Evolutionary conservation across 768 basidiomycete species (phyloP).

Genomic region (Chiua virens): DNA sequence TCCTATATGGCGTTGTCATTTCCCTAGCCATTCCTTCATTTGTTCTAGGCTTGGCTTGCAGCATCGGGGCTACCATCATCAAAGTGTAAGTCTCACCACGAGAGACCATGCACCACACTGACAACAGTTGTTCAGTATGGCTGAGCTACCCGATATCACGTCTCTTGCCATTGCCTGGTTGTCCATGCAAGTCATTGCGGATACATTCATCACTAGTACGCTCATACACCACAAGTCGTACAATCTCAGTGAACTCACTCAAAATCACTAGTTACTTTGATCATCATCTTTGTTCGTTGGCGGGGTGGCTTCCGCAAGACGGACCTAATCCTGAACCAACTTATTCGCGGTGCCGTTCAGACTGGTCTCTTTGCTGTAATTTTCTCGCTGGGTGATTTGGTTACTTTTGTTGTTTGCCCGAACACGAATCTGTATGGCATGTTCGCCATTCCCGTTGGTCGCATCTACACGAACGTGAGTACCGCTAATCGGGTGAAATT

Average conservation of each 20-base stretch:
- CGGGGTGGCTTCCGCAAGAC: too few species aligned
- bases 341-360: too few species aligned
- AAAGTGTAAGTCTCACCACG: constrained; percentile 30
- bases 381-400: too few species aligned
- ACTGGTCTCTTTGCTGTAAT: too few species aligned
- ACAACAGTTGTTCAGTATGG: constrained; percentile 30
- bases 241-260: neutral
- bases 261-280: neutral
- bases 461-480: too few species aligned
- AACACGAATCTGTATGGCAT: too few species aligned
- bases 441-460: too few species aligned
- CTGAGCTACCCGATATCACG: constrained; percentile 40
- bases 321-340: too few species aligned
- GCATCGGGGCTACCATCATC: constrained; percentile 44
- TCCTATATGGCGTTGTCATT: constrained; percentile 35
- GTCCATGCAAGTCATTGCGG: constrained; percentile 14
- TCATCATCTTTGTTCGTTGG: too few species aligned
- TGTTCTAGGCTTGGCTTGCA: constrained; percentile 19
- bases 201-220: constrained; percentile 44
- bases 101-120: neutral
- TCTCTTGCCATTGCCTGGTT: constrained; percentile 48
- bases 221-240: too few species aligned
- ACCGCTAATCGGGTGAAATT: too few species aligned
- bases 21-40: constrained; percentile 18
- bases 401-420: too few species aligned